phyloP scores from a whole-genome alignment of 176 grass and related monocot species.

The Aegilops longissima region DNA sequence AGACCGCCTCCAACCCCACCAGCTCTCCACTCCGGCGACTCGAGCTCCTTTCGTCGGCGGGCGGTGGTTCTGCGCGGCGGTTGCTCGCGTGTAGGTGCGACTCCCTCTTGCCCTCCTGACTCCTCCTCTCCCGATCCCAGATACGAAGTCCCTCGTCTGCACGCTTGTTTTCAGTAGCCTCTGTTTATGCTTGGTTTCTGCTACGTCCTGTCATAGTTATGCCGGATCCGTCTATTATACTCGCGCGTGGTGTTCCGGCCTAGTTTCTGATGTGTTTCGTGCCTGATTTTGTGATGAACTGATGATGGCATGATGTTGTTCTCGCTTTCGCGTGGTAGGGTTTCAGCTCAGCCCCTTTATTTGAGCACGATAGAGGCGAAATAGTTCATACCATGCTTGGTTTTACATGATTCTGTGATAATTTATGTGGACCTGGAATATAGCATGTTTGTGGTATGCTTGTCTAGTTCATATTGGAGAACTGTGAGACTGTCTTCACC shows the following conservation, averaged over 20 bases:
- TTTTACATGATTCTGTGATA: not conserved
- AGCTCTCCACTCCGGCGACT: not conserved
- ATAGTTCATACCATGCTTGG: not conserved
- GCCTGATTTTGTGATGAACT: not conserved
- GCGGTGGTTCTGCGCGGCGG: not conserved
- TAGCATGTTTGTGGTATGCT: not conserved
- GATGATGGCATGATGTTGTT: not conserved
- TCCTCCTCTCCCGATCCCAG: not conserved
- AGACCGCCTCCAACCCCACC: not conserved
- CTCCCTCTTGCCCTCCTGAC: not conserved
- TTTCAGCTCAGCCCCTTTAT: not conserved
- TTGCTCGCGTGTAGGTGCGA: not conserved
- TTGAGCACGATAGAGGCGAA: not conserved
- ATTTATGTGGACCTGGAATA: not conserved
- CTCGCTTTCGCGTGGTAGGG: not conserved
- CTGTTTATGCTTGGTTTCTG: not conserved
- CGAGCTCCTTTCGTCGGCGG: not conserved
- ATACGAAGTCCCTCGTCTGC: not conserved
- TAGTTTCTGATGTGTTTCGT: not conserved
- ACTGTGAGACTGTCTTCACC: not conserved
- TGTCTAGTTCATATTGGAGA: not conserved
- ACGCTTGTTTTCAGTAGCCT: not conserved
- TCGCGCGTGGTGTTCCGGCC: not conserved
- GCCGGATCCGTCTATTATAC: not conserved
- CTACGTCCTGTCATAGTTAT: not conserved